Conservation (phyloP, 331 rosid genomes). For the Pyracantha coccinea region DNA sequence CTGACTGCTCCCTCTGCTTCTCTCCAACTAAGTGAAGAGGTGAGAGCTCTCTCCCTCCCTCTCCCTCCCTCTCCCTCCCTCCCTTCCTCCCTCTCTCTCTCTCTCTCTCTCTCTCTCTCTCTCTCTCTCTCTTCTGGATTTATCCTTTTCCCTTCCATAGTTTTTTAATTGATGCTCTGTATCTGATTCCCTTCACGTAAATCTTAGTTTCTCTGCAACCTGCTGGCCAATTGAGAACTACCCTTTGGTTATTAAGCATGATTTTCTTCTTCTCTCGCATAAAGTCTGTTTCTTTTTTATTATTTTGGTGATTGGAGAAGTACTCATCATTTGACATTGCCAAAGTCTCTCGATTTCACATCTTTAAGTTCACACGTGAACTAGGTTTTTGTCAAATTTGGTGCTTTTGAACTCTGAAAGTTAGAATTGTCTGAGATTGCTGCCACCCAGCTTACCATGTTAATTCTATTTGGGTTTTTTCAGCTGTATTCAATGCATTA, state of each 20-base stretch:
- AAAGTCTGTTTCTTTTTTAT: not conserved
- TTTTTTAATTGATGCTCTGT: not conserved
- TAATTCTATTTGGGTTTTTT: not conserved
- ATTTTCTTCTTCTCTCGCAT: not conserved
- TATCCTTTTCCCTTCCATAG: not conserved
- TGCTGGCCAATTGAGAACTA: not conserved
- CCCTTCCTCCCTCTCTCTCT: no score
- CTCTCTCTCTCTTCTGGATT: not conserved
- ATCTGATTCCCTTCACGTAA: not conserved
- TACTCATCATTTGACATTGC: not conserved
- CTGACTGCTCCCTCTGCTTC: not conserved
- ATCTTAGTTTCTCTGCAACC: conserved; percentile 13
- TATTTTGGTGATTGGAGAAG: conserved; percentile 3
- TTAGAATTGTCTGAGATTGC: not conserved
- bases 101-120: no score
- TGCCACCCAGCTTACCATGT: not conserved
- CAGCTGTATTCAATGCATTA: not conserved
- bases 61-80: not conserved
- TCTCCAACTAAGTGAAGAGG: conserved; percentile 8
- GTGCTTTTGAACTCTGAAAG: not conserved
- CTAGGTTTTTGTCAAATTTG: not conserved
- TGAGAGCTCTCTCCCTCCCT: not conserved
- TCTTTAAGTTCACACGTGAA: conserved; percentile 1
- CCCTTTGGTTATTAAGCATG: not conserved
- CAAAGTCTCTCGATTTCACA: not conserved